Percentiles rank a stretch among this genome's conserved stretches.
phyloP scores from a whole-genome alignment of 257 asterid genomes.

The Oldenlandia corymbosa region DNA sequence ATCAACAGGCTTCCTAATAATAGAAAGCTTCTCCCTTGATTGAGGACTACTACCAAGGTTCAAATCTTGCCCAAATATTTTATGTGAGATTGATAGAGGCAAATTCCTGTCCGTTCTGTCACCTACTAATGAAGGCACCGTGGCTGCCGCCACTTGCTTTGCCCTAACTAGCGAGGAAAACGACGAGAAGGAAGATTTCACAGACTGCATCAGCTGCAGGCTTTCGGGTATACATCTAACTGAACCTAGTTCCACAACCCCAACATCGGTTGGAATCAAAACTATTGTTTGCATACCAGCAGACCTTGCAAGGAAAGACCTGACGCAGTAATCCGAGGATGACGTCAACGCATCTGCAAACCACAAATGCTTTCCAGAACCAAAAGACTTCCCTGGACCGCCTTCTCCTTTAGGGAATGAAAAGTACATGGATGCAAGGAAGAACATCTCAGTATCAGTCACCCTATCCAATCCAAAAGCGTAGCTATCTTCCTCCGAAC shows the following conservation, averaged over 20 bases:
- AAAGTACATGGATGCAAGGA: constrained; percentile 94
- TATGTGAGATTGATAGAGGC: constrained; percentile 29
- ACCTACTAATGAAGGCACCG: constrained; percentile 17
- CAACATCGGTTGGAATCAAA: constrained; percentile 76
- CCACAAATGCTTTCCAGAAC: constrained; percentile 64
- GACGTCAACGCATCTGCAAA: constrained; percentile 47
- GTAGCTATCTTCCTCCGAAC: constrained; percentile 68
- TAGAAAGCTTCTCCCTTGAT: constrained; percentile 35
- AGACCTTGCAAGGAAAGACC: constrained; percentile 75
- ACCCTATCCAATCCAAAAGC: constrained; percentile 89
- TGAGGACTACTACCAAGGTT: constrained; percentile 27
- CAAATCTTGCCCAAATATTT: constrained; percentile 70
- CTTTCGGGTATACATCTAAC: constrained; percentile 67
- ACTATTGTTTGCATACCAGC: constrained; percentile 88
- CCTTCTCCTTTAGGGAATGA: constrained; percentile 79
- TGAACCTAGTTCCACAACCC: constrained; percentile 92
- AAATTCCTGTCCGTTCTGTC: constrained; percentile 33
- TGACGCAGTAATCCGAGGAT: constrained; percentile 52
- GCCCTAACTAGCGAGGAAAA: constrained; percentile 34
- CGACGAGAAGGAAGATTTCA: constrained; percentile 56
- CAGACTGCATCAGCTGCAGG: constrained; percentile 42
- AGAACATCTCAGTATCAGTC: constrained; percentile 94
- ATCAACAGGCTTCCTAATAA: constrained; percentile 37
- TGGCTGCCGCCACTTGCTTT: constrained; percentile 44
- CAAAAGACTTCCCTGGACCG: constrained; percentile 82